Conservation (phyloP, 75 land plant species). For the Picea glauca region DNA sequence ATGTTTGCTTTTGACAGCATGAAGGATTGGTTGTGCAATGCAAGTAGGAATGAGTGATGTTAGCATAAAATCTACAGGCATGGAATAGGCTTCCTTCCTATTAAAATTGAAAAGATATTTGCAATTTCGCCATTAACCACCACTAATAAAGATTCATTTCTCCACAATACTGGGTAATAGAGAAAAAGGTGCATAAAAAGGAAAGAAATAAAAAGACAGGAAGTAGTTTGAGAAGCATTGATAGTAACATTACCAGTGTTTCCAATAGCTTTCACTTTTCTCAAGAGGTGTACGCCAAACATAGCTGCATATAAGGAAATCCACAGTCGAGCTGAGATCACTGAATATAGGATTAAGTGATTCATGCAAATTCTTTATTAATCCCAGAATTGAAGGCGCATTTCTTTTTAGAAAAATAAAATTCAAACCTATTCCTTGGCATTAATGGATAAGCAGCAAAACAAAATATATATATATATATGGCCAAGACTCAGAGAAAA, state of each 20-base stretch:
- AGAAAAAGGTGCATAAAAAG: neutral
- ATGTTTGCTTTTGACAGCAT: too few relatives aligned
- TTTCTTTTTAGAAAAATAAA: neutral
- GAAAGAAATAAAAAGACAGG: neutral
- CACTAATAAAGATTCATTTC: too few relatives aligned
- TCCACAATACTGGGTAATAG: too few relatives aligned
- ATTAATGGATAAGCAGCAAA: neutral
- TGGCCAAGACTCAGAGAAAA: too few relatives aligned
- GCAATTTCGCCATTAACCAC: too few relatives aligned
- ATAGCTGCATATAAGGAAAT: constrained; percentile 55
- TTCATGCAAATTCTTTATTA: neutral
- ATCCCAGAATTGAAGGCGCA: neutral
- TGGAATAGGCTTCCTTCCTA: too few relatives aligned
- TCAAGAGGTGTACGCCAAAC: constrained; percentile 75
- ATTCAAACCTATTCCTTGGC: neutral
- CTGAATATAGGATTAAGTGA: neutral
- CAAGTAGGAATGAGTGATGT: too few relatives aligned
- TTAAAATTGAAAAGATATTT: too few relatives aligned
- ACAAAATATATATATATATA: neutral
- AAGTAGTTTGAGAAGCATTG: neutral
- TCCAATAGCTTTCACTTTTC: constrained; percentile 87
- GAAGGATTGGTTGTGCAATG: too few relatives aligned
- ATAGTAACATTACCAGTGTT: constrained; percentile 72
- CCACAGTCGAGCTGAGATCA: neutral
- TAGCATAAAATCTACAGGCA: too few relatives aligned